phyloP scores from a whole-genome alignment of 495 filamentous ascomycete genomes.

The Penicillium bialowiezense region DNA sequence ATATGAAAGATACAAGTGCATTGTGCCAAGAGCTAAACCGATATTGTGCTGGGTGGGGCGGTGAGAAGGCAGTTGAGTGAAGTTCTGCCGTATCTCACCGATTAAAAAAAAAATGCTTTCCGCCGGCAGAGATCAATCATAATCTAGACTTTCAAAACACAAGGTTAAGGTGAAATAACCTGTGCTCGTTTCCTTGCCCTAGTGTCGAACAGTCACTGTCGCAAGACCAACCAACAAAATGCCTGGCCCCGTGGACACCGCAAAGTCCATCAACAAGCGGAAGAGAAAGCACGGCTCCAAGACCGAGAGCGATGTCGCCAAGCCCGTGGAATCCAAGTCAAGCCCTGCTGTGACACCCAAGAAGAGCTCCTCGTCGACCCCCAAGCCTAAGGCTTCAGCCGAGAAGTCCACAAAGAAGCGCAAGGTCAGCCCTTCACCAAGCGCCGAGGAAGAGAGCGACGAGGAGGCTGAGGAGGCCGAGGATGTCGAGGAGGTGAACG shows the following conservation, averaged over 20 bases:
- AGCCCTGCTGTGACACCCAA: slow-evolving; percentile 21
- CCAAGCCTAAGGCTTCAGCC: slow-evolving; percentile 18
- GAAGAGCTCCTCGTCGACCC: slow-evolving; percentile 18
- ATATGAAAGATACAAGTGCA: too few relatives aligned
- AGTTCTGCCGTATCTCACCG: slow-evolving; percentile 28
- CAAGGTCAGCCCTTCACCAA: slow-evolving; percentile 31
- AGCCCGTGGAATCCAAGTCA: slow-evolving; percentile 24
- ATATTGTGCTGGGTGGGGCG: too few relatives aligned
- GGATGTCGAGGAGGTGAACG: slow-evolving; percentile 19
- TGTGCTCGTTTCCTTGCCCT: neutral
- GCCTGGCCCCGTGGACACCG: slow-evolving; percentile 40
- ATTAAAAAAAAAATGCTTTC: slow-evolving; percentile 27
- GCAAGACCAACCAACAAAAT: slow-evolving; percentile 19
- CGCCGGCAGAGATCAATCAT: slow-evolving; percentile 18
- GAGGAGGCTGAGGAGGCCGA: slow-evolving; percentile 25
- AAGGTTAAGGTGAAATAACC: slow-evolving; percentile 5
- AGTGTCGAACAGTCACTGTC: neutral
- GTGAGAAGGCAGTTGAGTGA: too few relatives aligned
- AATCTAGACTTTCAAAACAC: slow-evolving; percentile 24
- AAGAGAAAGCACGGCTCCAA: slow-evolving; percentile 54
- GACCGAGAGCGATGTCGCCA: slow-evolving; percentile 26
- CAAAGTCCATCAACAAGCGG: slow-evolving; percentile 67
- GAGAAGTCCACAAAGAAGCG: slow-evolving; percentile 36
- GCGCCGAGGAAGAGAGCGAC: slow-evolving; percentile 32
- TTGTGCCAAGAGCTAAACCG: too few relatives aligned